Evolutionary conservation across 2,329 filamentous ascomycete genomes (phyloP), one percentile per base, ranked within the genome.

Genomic region (Cladosporium velox): DNA sequence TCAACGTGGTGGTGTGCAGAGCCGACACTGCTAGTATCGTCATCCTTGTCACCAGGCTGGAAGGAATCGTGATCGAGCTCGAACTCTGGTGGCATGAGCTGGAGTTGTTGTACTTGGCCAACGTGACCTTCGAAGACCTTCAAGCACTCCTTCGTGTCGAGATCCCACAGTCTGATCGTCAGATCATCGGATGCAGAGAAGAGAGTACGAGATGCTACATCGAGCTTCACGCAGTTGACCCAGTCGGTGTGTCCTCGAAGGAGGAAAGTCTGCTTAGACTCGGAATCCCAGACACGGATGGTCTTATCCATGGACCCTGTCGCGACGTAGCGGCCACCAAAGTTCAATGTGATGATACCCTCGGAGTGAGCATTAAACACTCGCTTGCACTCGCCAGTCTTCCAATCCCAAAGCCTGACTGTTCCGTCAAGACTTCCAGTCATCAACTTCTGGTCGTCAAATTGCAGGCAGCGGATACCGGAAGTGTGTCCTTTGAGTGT

Each of bases 331-430:
- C 91, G 91, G 24, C 87, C 89, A 67, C 93, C 92, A 76, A 96
- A 96, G 78, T 98, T 91, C 10, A 98, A 85, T 26, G 90, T 90
- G 69, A 98, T 90, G 30, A 99, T 91, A 14, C 93, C 93, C 41
- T 89, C 89, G 21, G 84, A 87, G 75, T 98, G 95, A 26, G 90
- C 90, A 14, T 86, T 85, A 64, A 96, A 88, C 0, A 90, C 96
- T 59, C 90, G 91, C 65, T 97, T 85, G 72, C 92, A 93, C 72
- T 92, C 87, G 57, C 95, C 95, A 0, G 92, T 97, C 68, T 91
- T 87, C 93, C 93, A 97, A 75, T 99, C 96, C 95, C 95, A 99
- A 38, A 99, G 88, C 76, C 91, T 93, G 73, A 99, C 86, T 4
- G 90, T 96, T 59, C 88, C 86, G 77, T 98, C 95, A 65, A 97